Evolutionary conservation across 139 green algal species (phyloP), one percentile per base, ranked within the genome.

Genomic region (Zygnema cylindricum): DNA sequence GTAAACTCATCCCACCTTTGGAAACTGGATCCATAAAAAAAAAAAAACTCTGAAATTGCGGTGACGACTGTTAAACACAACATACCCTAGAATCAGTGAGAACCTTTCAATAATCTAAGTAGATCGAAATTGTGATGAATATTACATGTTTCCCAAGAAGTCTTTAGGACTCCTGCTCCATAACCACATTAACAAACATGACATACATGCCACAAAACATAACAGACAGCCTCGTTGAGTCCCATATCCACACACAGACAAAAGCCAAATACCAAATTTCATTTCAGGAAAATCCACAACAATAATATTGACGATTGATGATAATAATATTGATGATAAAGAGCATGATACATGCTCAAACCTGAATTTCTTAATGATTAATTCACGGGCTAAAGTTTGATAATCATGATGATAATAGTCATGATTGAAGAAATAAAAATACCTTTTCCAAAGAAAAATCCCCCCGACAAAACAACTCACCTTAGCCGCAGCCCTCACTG

Each of bases 401-500:
- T 25, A 30, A 73, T 25, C 30, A 73, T 25, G 57, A 73, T 25
- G 57, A 73, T 25, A 30, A 73, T 25, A 30, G 30, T 25, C 30
- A 73, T 25, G 57, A 73, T 25, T 25, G 30, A 30, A 30, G 57
- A 30, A 30, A 73, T 30, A 73, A 25, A 30, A 30, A 73, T 35
- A 30, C 57, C 30, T 25, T 35, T 35, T 25, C 57, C 57, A 30
- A 30, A 30, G 57, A 25, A 30, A 35, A 30, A 30, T 30, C 25
- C 30, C 57, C 57, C 30, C 30, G 30, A 73, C 25, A 40, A 81
- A 40, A 22, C 21, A 40, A 21, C 21, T 16, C 35, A 85, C 77
- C 77, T 85, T 73, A 76, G 77, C 77, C 7, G 77, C 77, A 30
- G 77, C 77, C 7, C 77, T 22, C 7, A 85, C 11, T 7, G 77